phyloP scores from a whole-genome alignment of 202 grass and related monocot species.

The Zizania palustris region DNA sequence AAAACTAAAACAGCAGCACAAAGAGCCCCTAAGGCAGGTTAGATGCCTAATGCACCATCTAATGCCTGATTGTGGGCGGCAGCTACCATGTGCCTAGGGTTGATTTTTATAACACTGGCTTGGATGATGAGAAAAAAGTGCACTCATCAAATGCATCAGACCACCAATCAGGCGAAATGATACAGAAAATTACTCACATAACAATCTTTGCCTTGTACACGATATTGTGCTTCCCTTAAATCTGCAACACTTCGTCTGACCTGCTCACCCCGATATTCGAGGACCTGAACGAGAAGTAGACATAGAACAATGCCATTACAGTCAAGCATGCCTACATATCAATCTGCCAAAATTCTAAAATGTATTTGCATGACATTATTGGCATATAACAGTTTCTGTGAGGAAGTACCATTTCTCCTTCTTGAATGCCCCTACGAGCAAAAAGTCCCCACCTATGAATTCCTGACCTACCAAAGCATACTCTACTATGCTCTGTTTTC shows the following conservation, averaged over 20 bases:
- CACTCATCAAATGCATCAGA: conserved; percentile 27
- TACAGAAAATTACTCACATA: conserved; percentile 69
- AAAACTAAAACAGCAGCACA: too few species aligned
- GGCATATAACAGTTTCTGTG: not conserved
- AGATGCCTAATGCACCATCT: too few species aligned
- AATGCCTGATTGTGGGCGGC: too few species aligned
- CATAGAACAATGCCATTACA: conserved; percentile 14
- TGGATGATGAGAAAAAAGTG: conserved; percentile 7
- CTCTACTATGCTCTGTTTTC: conserved; percentile 90
- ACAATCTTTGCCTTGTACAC: conserved; percentile 90
- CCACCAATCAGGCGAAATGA: conserved; percentile 25
- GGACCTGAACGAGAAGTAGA: conserved; percentile 54
- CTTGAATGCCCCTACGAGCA: conserved; percentile 86
- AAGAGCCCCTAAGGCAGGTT: too few species aligned
- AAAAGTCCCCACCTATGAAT: conserved; percentile 99
- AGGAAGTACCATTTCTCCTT: conserved; percentile 94
- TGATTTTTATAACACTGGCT: not conserved
- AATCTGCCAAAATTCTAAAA: conserved; percentile 15
- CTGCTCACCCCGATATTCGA: conserved; percentile 95
- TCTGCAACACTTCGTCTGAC: conserved; percentile 91
- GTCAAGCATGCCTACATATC: conserved; percentile 12
- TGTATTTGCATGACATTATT: not conserved
- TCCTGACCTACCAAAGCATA: conserved; percentile 97
- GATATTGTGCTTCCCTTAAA: conserved; percentile 80
- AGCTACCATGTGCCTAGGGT: too few species aligned